phyloP scores from a whole-genome alignment of 352 stramenopile genomes.

The Pythium insidiosum region DNA sequence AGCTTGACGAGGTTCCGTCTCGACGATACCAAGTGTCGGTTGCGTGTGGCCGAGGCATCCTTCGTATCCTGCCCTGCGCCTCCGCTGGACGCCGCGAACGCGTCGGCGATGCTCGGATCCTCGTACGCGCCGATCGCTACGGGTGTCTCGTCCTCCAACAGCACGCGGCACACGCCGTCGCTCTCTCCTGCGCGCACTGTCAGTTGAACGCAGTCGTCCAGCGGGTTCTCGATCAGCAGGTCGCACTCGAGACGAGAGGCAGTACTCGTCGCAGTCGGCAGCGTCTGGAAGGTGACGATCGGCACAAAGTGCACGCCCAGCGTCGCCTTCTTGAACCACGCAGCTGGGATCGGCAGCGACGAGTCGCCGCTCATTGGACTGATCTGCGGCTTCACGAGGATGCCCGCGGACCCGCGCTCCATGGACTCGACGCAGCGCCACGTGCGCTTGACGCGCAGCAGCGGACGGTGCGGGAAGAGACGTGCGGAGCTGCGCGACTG shows the following conservation, averaged over 20 bases:
- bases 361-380: slow-evolving; percentile 86
- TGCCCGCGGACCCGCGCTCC: slow-evolving; percentile 56
- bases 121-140: slow-evolving; percentile 73
- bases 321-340: slow-evolving; percentile 86
- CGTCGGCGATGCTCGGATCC: slow-evolving; percentile 75
- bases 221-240: slow-evolving; percentile 75
- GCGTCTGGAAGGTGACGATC: slow-evolving; percentile 58
- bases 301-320: slow-evolving; percentile 70
- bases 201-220: slow-evolving; percentile 69
- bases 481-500: slow-evolving; percentile 36
- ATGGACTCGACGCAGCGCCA: slow-evolving; percentile 85
- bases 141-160: slow-evolving; percentile 45
- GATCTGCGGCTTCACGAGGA: slow-evolving; percentile 88
- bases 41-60: slow-evolving; percentile 15
- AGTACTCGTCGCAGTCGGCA: slow-evolving; percentile 19
- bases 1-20: slow-evolving; percentile 15
- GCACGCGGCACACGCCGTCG: slow-evolving; percentile 42
- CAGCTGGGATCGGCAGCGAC: slow-evolving; percentile 62
- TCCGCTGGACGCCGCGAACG: slow-evolving; percentile 27
- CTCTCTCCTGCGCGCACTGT: too few species aligned
- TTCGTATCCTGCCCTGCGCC: slow-evolving; percentile 9
- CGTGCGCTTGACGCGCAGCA: slow-evolving; percentile 74
- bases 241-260: slow-evolving; percentile 29
- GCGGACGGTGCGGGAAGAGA: slow-evolving; percentile 55
- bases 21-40: slow-evolving; percentile 45